Base-by-base conservation (phyloP, 495 filamentous ascomycete species). In the Aspergillus homomorphus region DNA sequence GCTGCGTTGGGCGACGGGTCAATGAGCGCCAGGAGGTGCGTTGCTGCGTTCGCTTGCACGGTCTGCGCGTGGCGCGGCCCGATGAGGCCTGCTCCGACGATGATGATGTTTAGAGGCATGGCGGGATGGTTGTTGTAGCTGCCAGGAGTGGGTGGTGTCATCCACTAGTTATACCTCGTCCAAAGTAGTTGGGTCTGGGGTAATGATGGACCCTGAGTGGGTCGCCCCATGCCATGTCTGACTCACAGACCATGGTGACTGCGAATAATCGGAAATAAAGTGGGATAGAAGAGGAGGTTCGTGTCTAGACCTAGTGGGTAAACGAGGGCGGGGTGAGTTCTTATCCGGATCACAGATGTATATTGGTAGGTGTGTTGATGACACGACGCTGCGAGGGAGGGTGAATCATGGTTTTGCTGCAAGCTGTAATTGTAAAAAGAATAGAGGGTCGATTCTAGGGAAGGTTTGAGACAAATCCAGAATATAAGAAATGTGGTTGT, bases 11-110 rank as follows among this genome's bases (percentile, higher is more conserved):
- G 73, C 26, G 62, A 68, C 42, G 77, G 79, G 54, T 85, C 82
- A 46, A 86, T 76, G 45, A 87, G 71, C 14, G 76, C 82, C 14
- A 69, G 54, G 5, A 87, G 74, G 8, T 70, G 55, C 21, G 82
- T 77, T 18, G 67, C 60, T 9, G 77, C 69, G 62, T 80, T 77
- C n/a, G 62, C 55, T 54, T 77, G 56, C 12, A 86, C 68, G 33
- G 80, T 78, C 56, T 80, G 64, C 0, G 80, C 80, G 61, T 86
- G 82, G 18, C 82, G 77, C 38, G 80, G 80, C 16, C 84, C 83
- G 50, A 87, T 85, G 18, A 79, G 70, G n/a, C 82, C 84, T 43
- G 76, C 74, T 53, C 84, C 82, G 55, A 85, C 67, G 45, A 87
- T 66, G 38, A 78, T 78, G 38, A 85, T 70, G 15, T 26, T 51